Percentiles rank a stretch among this genome's conserved stretches.
Conservation (phyloP, 306 rosid genomes). For the Prunus campanulata region DNA sequence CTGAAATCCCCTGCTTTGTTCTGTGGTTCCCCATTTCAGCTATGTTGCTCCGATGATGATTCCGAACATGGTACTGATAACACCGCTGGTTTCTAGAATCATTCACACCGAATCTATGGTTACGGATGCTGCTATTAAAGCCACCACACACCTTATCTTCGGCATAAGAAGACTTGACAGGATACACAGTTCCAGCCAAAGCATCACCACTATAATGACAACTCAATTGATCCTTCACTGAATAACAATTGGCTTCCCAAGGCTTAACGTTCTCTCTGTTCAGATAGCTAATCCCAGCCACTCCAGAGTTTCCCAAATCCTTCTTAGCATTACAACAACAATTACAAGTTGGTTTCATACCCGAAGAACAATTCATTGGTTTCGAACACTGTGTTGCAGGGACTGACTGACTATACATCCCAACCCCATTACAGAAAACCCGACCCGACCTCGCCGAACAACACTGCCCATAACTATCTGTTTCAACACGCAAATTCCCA, state of each 20-base stretch:
- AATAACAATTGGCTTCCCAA: constrained; percentile 1
- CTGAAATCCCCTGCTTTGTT: constrained; percentile 1
- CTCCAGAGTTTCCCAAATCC: neutral
- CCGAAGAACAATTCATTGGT: neutral
- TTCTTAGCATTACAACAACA: constrained; percentile 3
- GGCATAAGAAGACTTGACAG: neutral
- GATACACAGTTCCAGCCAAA: neutral
- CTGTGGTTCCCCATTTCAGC: constrained; percentile 16
- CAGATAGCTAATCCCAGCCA: neutral
- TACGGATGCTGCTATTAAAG: constrained; percentile 12
- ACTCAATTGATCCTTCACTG: neutral
- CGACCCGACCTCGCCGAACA: neutral
- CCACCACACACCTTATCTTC: neutral
- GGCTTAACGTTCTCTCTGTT: constrained; percentile 30
- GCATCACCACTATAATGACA: neutral
- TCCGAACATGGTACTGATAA: constrained; percentile 3
- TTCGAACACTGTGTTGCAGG: neutral
- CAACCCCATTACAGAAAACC: constrained; percentile 9
- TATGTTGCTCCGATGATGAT: neutral
- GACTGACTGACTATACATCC: neutral
- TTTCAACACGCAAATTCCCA: constrained; percentile 21
- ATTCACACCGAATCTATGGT: constrained; percentile 7
- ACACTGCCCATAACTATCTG: neutral
- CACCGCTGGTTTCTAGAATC: constrained; percentile 13
- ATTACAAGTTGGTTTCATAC: neutral